Percentiles rank a stretch among this genome's conserved stretches.
Conservation (phyloP, 1,139 yeast species). For the Protomyces pachydermus region DNA sequence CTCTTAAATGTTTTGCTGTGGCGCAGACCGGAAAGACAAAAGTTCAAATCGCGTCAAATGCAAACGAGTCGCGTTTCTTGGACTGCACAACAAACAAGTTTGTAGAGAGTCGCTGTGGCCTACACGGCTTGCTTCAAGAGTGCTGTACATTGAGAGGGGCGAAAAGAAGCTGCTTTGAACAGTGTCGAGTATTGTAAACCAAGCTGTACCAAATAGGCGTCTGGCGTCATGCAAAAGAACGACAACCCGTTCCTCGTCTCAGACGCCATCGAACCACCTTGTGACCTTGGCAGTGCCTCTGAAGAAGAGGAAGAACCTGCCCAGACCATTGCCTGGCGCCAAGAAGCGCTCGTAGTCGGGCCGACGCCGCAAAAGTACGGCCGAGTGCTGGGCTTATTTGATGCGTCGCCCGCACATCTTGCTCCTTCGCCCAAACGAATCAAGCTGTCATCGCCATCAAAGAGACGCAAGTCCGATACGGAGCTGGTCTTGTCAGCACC, state of each 20-base stretch:
- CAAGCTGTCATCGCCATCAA: neutral
- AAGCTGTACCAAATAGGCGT: too few species aligned
- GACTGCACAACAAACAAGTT: neutral
- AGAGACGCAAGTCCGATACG: neutral
- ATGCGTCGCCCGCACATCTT: neutral
- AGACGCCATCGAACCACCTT: neutral
- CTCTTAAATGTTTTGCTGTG: too few species aligned
- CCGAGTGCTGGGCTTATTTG: slow-evolving; percentile 15
- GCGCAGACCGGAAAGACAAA: too few species aligned
- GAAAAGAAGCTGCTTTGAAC: too few species aligned
- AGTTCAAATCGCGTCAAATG: neutral
- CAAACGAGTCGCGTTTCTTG: neutral
- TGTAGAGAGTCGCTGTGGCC: neutral
- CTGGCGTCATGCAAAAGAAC: neutral
- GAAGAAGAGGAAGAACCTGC: neutral
- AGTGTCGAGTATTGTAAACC: neutral
- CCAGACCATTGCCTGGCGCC: slow-evolving; percentile 17
- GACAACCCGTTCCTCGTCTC: neutral
- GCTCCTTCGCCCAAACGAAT: neutral
- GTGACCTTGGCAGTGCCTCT: neutral
- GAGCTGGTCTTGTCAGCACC: neutral
- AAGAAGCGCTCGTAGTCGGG: slow-evolving; percentile 1
- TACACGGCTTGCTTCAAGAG: too few species aligned
- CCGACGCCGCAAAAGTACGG: slow-evolving; percentile 24
- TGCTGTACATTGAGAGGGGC: too few species aligned